Evolutionary conservation across 257 asterid species (phyloP).

Genomic region (Striga asiatica): DNA sequence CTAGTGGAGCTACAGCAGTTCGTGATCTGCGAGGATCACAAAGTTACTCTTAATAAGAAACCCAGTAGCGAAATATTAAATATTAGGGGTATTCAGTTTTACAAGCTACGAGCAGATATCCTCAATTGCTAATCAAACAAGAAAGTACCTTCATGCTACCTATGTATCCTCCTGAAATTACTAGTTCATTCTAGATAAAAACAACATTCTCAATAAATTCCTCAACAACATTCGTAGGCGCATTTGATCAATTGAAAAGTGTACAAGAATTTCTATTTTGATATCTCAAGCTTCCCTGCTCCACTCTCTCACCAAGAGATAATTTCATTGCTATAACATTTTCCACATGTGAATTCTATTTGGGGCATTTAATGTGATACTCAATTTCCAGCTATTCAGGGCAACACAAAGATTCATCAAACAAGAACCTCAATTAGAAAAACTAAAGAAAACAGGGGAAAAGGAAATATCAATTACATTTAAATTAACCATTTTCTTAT

Average conservation of each 20-base stretch:
- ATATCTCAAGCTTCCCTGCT: slow-evolving; percentile 1
- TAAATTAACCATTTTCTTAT: neutral
- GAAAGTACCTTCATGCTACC: neutral
- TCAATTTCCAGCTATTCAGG: neutral
- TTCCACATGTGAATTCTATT: neutral
- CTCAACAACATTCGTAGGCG: neutral
- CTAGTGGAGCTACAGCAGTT: slow-evolving; percentile 96
- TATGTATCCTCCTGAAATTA: neutral
- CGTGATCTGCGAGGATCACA: slow-evolving; percentile 50
- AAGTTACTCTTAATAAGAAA: neutral
- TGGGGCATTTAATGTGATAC: neutral
- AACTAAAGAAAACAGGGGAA: neutral
- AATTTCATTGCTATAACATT: neutral
- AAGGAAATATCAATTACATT: neutral
- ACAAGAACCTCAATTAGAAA: neutral
- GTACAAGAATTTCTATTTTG: neutral
- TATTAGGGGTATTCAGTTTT: neutral
- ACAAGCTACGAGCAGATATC: neutral
- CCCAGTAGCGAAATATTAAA: neutral
- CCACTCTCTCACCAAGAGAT: neutral
- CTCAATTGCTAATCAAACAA: neutral
- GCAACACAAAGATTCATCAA: neutral
- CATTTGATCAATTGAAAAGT: neutral
- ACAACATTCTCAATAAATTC: neutral
- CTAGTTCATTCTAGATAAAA: neutral